A percentile compares a stretch with the other conserved stretches of the same genome.
phyloP scores from a whole-genome alignment of 306 rosid genomes.

The Vigna nakashimae region DNA sequence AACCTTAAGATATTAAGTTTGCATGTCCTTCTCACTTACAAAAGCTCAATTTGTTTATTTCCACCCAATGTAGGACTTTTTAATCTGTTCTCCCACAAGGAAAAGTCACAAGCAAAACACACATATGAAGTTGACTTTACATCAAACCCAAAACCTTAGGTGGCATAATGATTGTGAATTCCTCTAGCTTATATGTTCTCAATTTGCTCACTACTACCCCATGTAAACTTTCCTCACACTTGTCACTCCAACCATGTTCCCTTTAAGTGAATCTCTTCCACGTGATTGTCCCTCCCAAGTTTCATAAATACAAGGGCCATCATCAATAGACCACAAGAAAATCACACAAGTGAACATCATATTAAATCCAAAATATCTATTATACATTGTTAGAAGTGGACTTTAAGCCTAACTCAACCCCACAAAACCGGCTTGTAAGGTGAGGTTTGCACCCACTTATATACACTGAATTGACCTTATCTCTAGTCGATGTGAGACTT shows the following conservation, averaged over 20 bases:
- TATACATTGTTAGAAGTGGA: too few species aligned
- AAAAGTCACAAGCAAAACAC: background rate
- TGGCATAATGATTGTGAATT: background rate
- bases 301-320: background rate
- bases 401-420: too few species aligned
- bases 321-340: background rate
- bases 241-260: background rate
- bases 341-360: background rate
- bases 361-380: background rate
- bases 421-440: too few species aligned
- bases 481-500: too few species aligned
- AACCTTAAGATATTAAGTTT: background rate
- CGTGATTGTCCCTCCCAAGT: background rate
- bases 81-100: background rate
- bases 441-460: too few species aligned
- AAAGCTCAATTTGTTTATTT: background rate
- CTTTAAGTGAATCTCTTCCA: background rate
- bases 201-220: background rate
- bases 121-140: background rate
- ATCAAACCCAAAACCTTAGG: background rate
- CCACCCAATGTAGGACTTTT: background rate
- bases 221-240: background rate
- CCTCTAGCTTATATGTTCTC: background rate
- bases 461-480: too few species aligned
- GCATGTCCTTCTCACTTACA: background rate